Evolutionary conservation across 2,329 filamentous ascomycete species (phyloP), one percentile per base, ranked within the genome.

Genomic region (Coniella lustricola): DNA sequence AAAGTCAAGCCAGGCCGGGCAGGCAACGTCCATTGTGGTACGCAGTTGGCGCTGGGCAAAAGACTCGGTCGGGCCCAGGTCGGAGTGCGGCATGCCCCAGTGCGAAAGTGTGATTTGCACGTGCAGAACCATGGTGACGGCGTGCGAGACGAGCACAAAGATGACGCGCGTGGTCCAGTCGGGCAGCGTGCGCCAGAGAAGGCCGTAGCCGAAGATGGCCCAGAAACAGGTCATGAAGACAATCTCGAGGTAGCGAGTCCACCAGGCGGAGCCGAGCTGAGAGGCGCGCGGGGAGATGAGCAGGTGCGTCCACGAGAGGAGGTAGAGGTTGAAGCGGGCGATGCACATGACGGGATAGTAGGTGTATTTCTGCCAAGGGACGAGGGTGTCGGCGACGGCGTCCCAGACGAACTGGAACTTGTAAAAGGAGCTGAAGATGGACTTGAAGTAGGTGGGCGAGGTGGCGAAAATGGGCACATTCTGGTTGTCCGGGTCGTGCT

Each of bases 11-110:
- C 83, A 87, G 20, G 72, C 67, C 0, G 84, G 84, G 63, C 83
- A 87, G 57, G 85, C 81, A 41, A 87, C 78, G 57, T 87, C 84
- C 82, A 87, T 85, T 21, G 82, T 86, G 3, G 83, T 87, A 38
- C 83, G 74, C 33, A 87, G 67, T 72, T 84, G 82, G 58, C 80
- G 79, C 66, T 85, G 81, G 0, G 82, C 71, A 59, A 86, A 87
- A 1, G 79, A 83, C 60, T 87, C 83, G 47, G 71, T 68, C 40
- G 78, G 73, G 51, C 81, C 81, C 2, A 85, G 70, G 53, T 85
- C 79, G 0, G 77, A 67, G 2, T 80, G 84, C 20, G 78, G 80
- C 82, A 86, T 87, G 51, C 79, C 83, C 71, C 83, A 87, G 65
- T 87, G 84, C 1, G 77, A 82, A 8, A 87, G 75, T 0, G 82